Evolutionary conservation across 2,329 filamentous ascomycete genomes (phyloP).

Genomic region (Diaporthe amygdali): DNA sequence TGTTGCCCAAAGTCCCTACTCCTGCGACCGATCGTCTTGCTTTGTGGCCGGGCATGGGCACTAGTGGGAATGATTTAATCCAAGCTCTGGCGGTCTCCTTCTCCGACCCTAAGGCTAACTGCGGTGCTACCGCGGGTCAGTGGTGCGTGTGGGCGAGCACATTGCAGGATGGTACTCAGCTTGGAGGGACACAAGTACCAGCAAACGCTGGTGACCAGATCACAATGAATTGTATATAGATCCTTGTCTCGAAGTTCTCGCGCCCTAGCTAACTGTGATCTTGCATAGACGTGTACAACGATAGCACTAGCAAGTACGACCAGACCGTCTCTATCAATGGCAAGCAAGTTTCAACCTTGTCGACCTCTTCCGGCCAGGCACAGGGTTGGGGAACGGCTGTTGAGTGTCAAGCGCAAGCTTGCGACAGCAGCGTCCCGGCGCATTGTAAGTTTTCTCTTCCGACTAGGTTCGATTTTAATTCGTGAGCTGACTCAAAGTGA

Average conservation of each 20-base stretch:
- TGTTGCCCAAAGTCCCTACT: not conserved
- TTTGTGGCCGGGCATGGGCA: slow-evolving; percentile 14
- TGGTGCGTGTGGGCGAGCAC: slow-evolving; percentile 16
- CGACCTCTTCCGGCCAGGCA: slow-evolving; percentile 3
- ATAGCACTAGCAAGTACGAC: slow-evolving; percentile 2
- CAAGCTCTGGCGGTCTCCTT: slow-evolving; percentile 5
- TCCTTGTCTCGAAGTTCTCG: too few species aligned
- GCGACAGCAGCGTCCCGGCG: not conserved
- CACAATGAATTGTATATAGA: slow-evolving; percentile 1
- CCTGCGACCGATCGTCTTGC: not conserved
- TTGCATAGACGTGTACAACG: not conserved
- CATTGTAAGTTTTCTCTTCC: not conserved
- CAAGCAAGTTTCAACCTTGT: not conserved
- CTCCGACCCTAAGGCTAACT: not conserved
- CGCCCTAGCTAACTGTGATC: not conserved
- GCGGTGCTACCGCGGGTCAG: not conserved
- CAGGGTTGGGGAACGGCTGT: slow-evolving; percentile 14
- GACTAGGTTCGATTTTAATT: not conserved
- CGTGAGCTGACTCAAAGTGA: not conserved
- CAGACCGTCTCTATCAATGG: slow-evolving; percentile 6
- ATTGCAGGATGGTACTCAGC: not conserved
- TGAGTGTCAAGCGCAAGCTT: slow-evolving; percentile 11
- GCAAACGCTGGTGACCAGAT: slow-evolving; percentile 3
- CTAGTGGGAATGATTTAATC: slow-evolving; percentile 7
- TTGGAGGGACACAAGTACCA: not conserved